Percentiles rank a stretch among this genome's conserved stretches.
Evolutionary conservation across 2,329 filamentous ascomycete species (phyloP).

Genomic region (Celoporthe dispersa): DNA sequence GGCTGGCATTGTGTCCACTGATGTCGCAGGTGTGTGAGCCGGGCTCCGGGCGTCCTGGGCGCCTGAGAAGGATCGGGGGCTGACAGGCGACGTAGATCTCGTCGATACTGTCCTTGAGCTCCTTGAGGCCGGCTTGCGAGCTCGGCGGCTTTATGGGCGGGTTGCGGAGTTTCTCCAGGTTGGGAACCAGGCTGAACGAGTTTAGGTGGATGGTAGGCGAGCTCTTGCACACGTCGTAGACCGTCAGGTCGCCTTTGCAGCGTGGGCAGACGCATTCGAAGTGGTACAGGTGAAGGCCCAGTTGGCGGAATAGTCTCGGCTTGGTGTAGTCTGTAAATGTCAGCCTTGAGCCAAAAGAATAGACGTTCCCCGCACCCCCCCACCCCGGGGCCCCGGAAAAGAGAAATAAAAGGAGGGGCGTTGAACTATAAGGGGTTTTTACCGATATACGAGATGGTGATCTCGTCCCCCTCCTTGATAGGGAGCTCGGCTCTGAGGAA

Average conservation of each 20-base stretch:
- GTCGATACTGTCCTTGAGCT: constrained; percentile 37
- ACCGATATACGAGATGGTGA: constrained; percentile 67
- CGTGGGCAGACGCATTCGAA: constrained; percentile 57
- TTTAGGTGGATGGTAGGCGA: constrained; percentile 51
- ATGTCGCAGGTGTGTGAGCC: constrained; percentile 35
- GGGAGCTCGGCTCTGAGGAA: constrained; percentile 53
- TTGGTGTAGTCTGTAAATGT: constrained; percentile 51
- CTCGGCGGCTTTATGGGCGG: constrained; percentile 38
- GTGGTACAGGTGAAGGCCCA: constrained; percentile 53
- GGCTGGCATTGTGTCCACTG: constrained; percentile 45
- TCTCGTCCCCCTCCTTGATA: constrained; percentile 58
- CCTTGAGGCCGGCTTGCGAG: constrained; percentile 33
- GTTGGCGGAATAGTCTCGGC: constrained; percentile 47
- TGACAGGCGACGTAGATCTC: constrained; percentile 39
- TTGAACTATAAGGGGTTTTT: constrained; percentile 19
- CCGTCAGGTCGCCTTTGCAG: constrained; percentile 55
- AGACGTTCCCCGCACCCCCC: too few relatives aligned
- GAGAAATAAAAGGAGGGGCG: not conserved
- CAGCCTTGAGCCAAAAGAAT: not conserved
- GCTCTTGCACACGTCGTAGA: constrained; percentile 55
- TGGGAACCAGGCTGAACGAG: constrained; percentile 48
- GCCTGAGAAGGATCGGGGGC: constrained; percentile 24
- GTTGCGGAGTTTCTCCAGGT: constrained; percentile 40
- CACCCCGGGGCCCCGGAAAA: too few relatives aligned
- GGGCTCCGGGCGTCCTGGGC: constrained; percentile 24